A percentile compares a stretch with the other conserved stretches of the same genome.
phyloP scores from a whole-genome alignment of 305 asterid species.

The Ilex paraguariensis region DNA sequence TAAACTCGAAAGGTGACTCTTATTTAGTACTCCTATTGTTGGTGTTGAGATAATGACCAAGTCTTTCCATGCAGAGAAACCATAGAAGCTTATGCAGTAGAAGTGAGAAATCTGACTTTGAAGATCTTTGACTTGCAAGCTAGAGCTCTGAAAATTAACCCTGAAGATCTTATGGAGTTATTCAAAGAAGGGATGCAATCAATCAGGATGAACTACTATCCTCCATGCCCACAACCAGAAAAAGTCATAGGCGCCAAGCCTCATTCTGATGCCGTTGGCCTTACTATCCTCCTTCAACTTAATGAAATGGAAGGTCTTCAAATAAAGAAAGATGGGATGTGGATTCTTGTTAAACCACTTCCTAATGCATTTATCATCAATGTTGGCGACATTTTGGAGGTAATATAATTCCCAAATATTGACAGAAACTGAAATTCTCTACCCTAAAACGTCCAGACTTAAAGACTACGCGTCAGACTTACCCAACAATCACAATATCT shows the following conservation, averaged over 20 bases:
- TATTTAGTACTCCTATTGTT: no score
- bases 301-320: neutral
- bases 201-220: slow-evolving; percentile 1
- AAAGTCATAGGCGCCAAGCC: neutral
- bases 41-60: no score
- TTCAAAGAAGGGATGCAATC: slow-evolving; percentile 7
- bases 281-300: neutral
- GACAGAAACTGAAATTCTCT: no score
- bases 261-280: neutral
- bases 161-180: neutral
- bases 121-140: slow-evolving; percentile 7
- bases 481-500: no score
- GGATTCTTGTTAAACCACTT: neutral
- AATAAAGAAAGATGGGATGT: neutral
- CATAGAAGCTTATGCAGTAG: slow-evolving; percentile 4
- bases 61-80: slow-evolving; percentile 1
- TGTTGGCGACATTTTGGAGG: slow-evolving; percentile 3
- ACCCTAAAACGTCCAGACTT: no score
- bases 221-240: neutral
- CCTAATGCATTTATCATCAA: neutral
- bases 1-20: no score
- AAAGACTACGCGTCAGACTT: no score
- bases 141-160: slow-evolving; percentile 4
- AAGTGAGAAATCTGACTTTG: neutral
- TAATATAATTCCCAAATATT: neutral